Conservation (phyloP, 2,329 filamentous ascomycete genomes). For the Sordariomycetes sp. region DNA sequence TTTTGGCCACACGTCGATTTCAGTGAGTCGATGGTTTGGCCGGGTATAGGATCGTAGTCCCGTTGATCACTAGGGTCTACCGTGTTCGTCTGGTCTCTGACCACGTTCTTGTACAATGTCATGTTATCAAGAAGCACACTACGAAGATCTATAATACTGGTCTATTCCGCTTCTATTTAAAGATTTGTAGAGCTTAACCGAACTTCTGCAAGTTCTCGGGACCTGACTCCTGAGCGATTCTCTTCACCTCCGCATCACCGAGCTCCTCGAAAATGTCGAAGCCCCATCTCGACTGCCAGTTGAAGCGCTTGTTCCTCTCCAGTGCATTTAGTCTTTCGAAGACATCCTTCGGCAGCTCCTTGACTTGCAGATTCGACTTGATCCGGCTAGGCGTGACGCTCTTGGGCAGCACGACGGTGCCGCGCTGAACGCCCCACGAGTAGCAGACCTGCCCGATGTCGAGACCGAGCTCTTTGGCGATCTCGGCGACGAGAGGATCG, state of each 20-base stretch:
- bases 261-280: conserved; percentile 34
- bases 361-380: conserved; percentile 48
- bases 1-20: conserved; percentile 10
- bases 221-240: conserved; percentile 19
- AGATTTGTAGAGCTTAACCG: conserved; percentile 1
- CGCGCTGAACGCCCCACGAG: conserved; percentile 52
- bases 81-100: too few relatives aligned
- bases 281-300: conserved; percentile 30
- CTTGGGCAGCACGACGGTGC: conserved; percentile 59
- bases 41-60: background rate
- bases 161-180: background rate
- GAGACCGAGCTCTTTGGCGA: conserved; percentile 30
- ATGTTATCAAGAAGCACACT: too few relatives aligned
- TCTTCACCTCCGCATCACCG: conserved; percentile 23
- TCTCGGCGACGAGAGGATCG: conserved; percentile 34
- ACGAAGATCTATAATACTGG: too few relatives aligned
- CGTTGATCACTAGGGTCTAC: too few relatives aligned
- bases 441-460: conserved; percentile 33
- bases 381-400: conserved; percentile 56
- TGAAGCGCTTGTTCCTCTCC: conserved; percentile 32
- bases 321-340: conserved; percentile 26
- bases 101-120: background rate
- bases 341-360: conserved; percentile 22
- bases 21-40: background rate
- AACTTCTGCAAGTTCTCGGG: conserved; percentile 26